A percentile compares a stretch with the other conserved stretches of the same genome.
Conservation (phyloP, 495 filamentous ascomycete species). For the Hypoxylon subgilvum region DNA sequence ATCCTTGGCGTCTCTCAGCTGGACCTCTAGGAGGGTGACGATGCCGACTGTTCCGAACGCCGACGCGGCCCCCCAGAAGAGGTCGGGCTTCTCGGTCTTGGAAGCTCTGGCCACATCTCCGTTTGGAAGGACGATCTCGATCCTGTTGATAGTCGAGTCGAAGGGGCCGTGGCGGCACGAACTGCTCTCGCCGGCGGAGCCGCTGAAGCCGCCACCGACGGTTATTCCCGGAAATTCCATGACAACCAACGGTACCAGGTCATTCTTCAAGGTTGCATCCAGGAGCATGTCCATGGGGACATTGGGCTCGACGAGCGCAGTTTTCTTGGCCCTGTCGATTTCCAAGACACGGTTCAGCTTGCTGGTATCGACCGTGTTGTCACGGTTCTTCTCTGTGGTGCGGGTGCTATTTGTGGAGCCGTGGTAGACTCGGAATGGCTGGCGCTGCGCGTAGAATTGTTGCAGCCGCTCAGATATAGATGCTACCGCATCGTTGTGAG, state of each 20-base stretch:
- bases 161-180: constrained; percentile 67
- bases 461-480: constrained; percentile 53
- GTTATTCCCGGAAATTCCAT: constrained; percentile 73
- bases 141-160: constrained; percentile 58
- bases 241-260: constrained; percentile 63
- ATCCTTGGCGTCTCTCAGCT: constrained; percentile 55
- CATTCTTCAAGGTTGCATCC: constrained; percentile 54
- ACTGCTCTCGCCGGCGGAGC: constrained; percentile 65
- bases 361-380: constrained; percentile 62
- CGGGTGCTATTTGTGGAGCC: constrained; percentile 79
- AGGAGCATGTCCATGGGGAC: constrained; percentile 68
- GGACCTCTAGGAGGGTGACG: constrained; percentile 62
- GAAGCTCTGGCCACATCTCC: constrained; percentile 55
- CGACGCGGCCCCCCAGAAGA: constrained; percentile 64
- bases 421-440: constrained; percentile 73
- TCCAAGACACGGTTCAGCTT: constrained; percentile 59
- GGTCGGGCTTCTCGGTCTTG: constrained; percentile 51
- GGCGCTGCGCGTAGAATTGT: constrained; percentile 58
- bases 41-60: constrained; percentile 65
- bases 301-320: constrained; percentile 66
- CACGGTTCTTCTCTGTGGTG: constrained; percentile 41
- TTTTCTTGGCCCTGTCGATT: constrained; percentile 52
- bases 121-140: constrained; percentile 65
- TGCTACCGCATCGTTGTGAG: constrained; percentile 51
- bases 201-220: constrained; percentile 67